A percentile compares a stretch with the other conserved stretches of the same genome.
These are phyloP conservation scores for Cryoendolithus antarcticus DNA, from an alignment of 2,329 filamentous ascomycete genomes.

Conservation along the genomic window DNA sequence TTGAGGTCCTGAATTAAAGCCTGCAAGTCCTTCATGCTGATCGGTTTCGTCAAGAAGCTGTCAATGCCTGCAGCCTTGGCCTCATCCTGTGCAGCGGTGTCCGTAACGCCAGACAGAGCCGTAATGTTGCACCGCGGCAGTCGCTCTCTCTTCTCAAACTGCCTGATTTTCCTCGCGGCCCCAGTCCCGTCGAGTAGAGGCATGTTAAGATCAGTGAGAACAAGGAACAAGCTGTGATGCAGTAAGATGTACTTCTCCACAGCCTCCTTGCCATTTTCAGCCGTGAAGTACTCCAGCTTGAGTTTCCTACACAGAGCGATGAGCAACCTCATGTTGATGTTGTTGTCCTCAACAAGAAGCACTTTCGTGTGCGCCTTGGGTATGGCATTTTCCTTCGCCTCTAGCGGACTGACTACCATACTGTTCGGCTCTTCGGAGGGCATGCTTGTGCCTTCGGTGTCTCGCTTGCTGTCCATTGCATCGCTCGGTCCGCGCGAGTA, in stretches of 20 bases:
- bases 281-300: slow-evolving; percentile 6
- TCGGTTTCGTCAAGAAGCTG: slow-evolving; percentile 23
- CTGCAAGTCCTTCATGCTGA: slow-evolving; percentile 14
- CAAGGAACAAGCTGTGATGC: slow-evolving; percentile 4
- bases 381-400: background rate
- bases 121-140: slow-evolving; percentile 11
- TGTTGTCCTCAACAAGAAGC: slow-evolving; percentile 23
- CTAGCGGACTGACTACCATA: background rate
- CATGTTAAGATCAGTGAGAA: slow-evolving; percentile 32
- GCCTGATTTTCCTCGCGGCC: slow-evolving; percentile 18
- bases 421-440: background rate
- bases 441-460: too few species aligned
- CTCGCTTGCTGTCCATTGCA: too few species aligned
- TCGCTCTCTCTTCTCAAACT: slow-evolving; percentile 13
- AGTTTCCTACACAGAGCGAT: slow-evolving; percentile 13
- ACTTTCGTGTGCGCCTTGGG: slow-evolving; percentile 5
- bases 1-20: background rate
- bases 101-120: slow-evolving; percentile 23
- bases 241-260: slow-evolving; percentile 7
- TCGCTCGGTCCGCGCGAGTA: too few species aligned
- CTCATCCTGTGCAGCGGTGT: slow-evolving; percentile 12
- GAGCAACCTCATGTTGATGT: slow-evolving; percentile 19
- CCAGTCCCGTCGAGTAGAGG: slow-evolving; percentile 23
- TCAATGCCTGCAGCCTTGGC: slow-evolving; percentile 20
- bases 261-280: slow-evolving; percentile 11